Base-by-base conservation (phyloP, 495 filamentous ascomycete species). In the Trichoderma erinaceum region DNA sequence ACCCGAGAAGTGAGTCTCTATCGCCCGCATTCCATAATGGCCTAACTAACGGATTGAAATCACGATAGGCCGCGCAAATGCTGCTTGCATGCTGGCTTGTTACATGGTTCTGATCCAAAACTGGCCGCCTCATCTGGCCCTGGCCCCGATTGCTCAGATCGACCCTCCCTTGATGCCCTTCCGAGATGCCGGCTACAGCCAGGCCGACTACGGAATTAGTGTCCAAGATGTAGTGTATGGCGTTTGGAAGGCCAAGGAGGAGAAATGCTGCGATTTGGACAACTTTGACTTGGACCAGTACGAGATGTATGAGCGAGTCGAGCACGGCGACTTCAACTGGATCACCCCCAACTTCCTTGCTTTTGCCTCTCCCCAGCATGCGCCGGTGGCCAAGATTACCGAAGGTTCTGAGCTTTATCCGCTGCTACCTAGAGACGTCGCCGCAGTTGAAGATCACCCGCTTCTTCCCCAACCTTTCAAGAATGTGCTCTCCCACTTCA, bases 281-380 rank as follows among this genome's bases (percentile, higher is more conserved):
- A 89, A 92, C 61, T 99, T 98, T 72, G 92, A 90, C 65, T 83
- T 99, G 3, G 93, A 97, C 80, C 95, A 98, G 87, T 97, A 99
- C 74, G 95, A 99, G 79, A 89, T 86, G 73, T 99, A 86, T 70
- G 95, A 99, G 78, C 85, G 95, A 66, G 95, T 98, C 3, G 96
- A 99, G 72, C 93, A 97, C 83, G 95, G 95, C 68, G 95, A 99
- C 78, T 99, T 99, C 89, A 99, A 99, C 82, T 99, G 95, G 95
- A 83, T 99, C 63, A 96, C 93, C 13, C 93, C 93, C 16, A 82
- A 91, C 69, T 99, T 99, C 79, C 86, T 99, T 16, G 95, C 95
- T 21, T 97, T 99, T 75, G 95, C 95, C 18, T 97, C 94, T 16
- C 95, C 95, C 12, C 93, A 98, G 74, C 88, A 90, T 72, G 83